Evolutionary conservation across 2,329 filamentous ascomycete species (phyloP), one percentile per base, ranked within the genome.

Genomic region (Aspergillus eucalypticola): DNA sequence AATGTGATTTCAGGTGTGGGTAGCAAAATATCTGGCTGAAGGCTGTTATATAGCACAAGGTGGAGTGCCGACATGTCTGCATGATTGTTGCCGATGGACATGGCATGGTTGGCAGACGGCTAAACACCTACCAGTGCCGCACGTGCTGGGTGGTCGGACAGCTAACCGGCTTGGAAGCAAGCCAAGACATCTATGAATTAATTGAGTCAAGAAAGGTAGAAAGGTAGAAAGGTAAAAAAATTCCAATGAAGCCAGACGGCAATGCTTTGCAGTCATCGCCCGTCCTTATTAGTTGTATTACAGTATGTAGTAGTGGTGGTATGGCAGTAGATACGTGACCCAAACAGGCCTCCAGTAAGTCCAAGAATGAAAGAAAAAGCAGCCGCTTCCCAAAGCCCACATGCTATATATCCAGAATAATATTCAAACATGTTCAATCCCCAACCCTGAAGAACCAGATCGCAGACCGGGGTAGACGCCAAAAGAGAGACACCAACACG

Each of bases 341-440:
- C 46, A 46, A 61, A 35, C 48, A 41, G 38, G 48, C 63, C 61
- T 61, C 63, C 59, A 60, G 64, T 70, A 66, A 70, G 69, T 67
- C 60, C 66, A 59, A 62, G 60, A 60, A 38, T 25, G 44, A 55
- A 21, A 35, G 32, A 49, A 51, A 46, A 53, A 54, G 58, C 65
- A 65, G 49, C 53, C 71, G 67, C 70, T 71, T 64, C 65, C 65
- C 67, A 68, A 71, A 67, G 66, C 67, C 62, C 64, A 69, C 65
- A 67, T 66, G 63, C 68, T 68, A 61, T 68, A 61, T 63, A 64
- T 60, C 66, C 55, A 64, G 46, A 55, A 11, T 32, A 38, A 35
- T 38, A 52, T 56, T 54, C 38, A 51, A 32, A 35, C 32, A 35
- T 35, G 32, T 35, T 35, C 38, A 61, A 25, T 52, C 42, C 57